phyloP scores from a whole-genome alignment of 345 rosid genomes.

The Pistacia vera region DNA sequence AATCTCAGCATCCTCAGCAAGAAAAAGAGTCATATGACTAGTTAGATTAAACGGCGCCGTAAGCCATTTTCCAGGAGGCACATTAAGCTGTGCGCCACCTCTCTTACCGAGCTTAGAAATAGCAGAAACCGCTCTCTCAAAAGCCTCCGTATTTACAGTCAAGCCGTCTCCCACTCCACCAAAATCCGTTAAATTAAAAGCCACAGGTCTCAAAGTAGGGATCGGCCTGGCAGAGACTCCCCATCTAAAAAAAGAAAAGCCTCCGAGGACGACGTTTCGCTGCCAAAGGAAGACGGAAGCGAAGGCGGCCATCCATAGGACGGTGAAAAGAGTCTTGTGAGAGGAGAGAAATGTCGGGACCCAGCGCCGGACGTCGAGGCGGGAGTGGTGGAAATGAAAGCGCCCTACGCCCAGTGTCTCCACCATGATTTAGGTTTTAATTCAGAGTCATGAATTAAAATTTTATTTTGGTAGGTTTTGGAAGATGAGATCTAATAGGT shows the following conservation, averaged over 20 bases:
- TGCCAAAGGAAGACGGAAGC: conserved; percentile 83
- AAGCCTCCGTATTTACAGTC: conserved; percentile 80
- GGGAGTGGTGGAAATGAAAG: conserved; percentile 46
- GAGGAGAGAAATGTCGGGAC: conserved; percentile 60
- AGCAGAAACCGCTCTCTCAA: conserved; percentile 77
- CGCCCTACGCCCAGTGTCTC: conserved; percentile 57
- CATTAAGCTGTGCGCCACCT: conserved; percentile 95
- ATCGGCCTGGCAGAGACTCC: conserved; percentile 35
- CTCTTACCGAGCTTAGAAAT: conserved; percentile 70
- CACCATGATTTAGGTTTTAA: conserved; percentile 39
- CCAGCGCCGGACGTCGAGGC: conserved; percentile 62
- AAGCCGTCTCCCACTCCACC: conserved; percentile 93
- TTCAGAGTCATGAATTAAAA: neutral
- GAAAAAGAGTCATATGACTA: conserved; percentile 89
- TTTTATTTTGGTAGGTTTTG: neutral
- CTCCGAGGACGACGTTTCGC: conserved; percentile 39
- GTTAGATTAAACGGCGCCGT: conserved; percentile 96
- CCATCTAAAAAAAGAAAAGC: conserved; percentile 45
- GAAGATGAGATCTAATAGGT: neutral
- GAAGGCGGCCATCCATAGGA: conserved; percentile 84
- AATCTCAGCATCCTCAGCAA: conserved; percentile 82
- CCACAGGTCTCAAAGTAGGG: conserved; percentile 62
- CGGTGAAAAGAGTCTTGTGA: conserved; percentile 71
- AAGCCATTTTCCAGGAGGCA: conserved; percentile 93
- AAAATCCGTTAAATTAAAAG: conserved; percentile 81